A percentile compares a stretch with the other conserved stretches of the same genome.
Evolutionary conservation across 257 asterid species (phyloP).

Genomic region (Marsdenia floribunda): DNA sequence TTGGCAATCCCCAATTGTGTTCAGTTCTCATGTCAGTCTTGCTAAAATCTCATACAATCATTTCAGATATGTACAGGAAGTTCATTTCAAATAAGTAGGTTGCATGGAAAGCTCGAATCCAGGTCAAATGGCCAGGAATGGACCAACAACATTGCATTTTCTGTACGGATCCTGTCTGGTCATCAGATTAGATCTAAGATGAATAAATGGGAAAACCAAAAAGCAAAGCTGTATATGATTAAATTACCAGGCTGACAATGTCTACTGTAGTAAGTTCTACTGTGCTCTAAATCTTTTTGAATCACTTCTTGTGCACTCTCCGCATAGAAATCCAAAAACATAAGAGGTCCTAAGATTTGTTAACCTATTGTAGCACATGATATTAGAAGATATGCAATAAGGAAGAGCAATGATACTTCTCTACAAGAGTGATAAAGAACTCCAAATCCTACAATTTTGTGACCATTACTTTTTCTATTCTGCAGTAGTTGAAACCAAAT

Average conservation of each 20-base stretch:
- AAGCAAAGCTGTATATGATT: not conserved
- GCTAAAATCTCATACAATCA: not conserved
- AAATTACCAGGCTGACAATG: not conserved
- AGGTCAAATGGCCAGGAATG: conserved; percentile 6
- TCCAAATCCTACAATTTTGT: not conserved
- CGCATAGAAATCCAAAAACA: not conserved
- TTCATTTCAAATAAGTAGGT: not conserved
- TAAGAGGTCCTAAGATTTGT: not conserved
- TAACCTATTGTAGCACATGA: not conserved
- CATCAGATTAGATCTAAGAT: not conserved
- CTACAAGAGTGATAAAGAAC: not conserved
- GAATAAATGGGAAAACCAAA: conserved; percentile 5
- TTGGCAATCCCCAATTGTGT: not conserved
- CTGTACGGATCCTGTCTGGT: conserved; percentile 6
- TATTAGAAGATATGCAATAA: not conserved
- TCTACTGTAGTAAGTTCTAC: not conserved
- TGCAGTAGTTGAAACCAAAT: not conserved
- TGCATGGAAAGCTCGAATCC: conserved; percentile 6
- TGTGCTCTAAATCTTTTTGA: not conserved
- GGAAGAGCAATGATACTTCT: not conserved
- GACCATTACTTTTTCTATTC: not conserved
- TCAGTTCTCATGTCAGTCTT: not conserved
- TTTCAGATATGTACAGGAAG: conserved; percentile 7
- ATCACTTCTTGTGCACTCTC: not conserved
- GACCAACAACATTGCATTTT: not conserved